Evolutionary conservation across 2,329 filamentous ascomycete species (phyloP), one percentile per base, ranked within the genome.

Genomic region (Sphaceloma murrayae): DNA sequence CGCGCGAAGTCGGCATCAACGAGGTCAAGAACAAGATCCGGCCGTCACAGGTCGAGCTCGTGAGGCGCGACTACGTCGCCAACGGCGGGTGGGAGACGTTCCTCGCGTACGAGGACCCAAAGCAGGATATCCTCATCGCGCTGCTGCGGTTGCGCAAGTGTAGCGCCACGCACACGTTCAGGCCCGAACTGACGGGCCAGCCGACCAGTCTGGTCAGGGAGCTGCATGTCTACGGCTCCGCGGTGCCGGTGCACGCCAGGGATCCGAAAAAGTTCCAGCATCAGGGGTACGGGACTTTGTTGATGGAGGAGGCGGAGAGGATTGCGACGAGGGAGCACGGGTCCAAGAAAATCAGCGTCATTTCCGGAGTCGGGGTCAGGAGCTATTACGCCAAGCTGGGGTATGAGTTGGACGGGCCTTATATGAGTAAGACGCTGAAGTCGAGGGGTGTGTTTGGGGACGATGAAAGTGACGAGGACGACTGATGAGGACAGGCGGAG

Each of bases 21-120:
- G 91, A 98, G 67, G 89, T 98, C 52, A 98, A 98, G 70, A 81
- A 98, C 71, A 96, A 96, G 70, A 95, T 98, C 54, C 76, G 89
- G 1, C 91, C 91, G 0, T 93, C 88, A 53, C 89, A 98, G 62
- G 85, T 98, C 47, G 91, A 98, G 68, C 78, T 98, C 14, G 82
- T 98, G 21, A 81, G 91, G 18, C 76, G 91, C 52, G 91, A 98
- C 66, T 98, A 98, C 63, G 75, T 78, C 0, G 91, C 91, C 53
- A 98, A 98, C 60, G 88, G 84, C 29, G 93, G 91, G 17, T 98
- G 91, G 91, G 91, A 98, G 65, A 98, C 91, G 0, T 98, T 98
- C 67, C 70, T 98, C 4, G 88, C 91, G 1, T 98, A 98, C 58
- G 91, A 98, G 61, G 91, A 98, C 54, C 89, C 91, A 1, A 95